Evolutionary conservation across 202 grass and related monocot species (phyloP), one percentile per base, ranked within the genome.

Genomic region (Setaria italica): DNA sequence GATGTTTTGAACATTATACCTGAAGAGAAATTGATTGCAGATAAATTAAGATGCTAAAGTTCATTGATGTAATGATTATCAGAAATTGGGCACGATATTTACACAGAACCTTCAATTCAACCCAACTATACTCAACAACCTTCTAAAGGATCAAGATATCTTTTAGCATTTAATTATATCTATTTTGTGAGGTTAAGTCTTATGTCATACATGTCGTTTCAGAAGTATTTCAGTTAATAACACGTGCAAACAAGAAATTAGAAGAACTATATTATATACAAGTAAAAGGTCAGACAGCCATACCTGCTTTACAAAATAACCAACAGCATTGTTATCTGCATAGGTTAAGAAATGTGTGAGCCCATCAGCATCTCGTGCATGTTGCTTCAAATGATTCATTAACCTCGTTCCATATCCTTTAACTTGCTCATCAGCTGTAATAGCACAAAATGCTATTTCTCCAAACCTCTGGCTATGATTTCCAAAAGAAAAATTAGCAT

Each of bases 291-390:
- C 57, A 81, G 49, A 76, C 56, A 72, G 19, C 35, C 30, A 48
- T 47, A 97, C 97, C 97, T 99, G 97, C 74, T 99, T 99, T 80
- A 94, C 86, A 89, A 99, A 99, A 88, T 99, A 99, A n/a, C 92
- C 92, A 72, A 97, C 97, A 78, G 97, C 97, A 91, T 99, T 99
- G 64, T 99, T 99, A 87, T 99, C 97, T 30, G 97, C 97, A 79
- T 99, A 99, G 25, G 97, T 99, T 92, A 99, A 90, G 83, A 99
- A 99, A 94, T 99, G 92, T 77, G 97, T 91, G 47, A 99, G 92
- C 37, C 92, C 92, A 88, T 99, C 97, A 91, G 89, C 86, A 81
- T 99, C 97, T 72, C 97, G 92, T 49, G 94, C 97, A 88, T 99
- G 92, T 87, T 99, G 97, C 80, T 99, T 99, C 77, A 99, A 80